Conservation (phyloP, 2,329 filamentous ascomycete genomes). For the Cordyceps pruinosa region DNA sequence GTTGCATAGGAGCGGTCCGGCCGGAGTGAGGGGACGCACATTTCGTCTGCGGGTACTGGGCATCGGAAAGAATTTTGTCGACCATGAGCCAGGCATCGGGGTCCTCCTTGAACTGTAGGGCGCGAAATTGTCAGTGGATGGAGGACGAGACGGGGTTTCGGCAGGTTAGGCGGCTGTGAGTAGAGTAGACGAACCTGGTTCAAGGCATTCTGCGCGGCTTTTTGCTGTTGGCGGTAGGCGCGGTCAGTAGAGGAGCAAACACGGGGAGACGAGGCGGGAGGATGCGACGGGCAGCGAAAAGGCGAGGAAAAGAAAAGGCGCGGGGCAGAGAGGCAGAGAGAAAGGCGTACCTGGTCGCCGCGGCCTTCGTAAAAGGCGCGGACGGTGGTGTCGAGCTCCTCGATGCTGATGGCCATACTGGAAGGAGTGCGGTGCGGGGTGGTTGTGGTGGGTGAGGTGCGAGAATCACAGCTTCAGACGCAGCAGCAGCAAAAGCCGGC, state of each 20-base stretch:
- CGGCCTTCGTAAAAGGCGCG: conserved; percentile 96
- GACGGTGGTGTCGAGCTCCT: conserved; percentile 94
- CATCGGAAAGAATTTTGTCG: conserved; percentile 91
- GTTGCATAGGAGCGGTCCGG: conserved; percentile 8
- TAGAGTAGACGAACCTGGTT: conserved; percentile 65
- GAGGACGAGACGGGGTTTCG: background rate
- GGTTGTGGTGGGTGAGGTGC: conserved; percentile 18
- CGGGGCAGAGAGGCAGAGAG: conserved; percentile 10
- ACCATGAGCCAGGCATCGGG: conserved; percentile 96
- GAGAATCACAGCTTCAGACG: conserved; percentile 15
- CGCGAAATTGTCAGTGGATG: conserved; percentile 1
- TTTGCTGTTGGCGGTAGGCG: conserved; percentile 58
- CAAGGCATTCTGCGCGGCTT: conserved; percentile 84
- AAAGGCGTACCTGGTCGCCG: conserved; percentile 72
- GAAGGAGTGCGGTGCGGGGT: conserved; percentile 24
- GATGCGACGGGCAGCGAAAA: conserved; percentile 22
- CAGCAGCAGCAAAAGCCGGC: conserved; percentile 17
- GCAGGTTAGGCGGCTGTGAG: background rate
- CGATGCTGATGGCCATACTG: conserved; percentile 66
- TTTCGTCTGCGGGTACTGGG: conserved; percentile 92
- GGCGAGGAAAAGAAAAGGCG: conserved; percentile 28
- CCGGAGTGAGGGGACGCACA: conserved; percentile 50
- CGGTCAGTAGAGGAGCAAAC: conserved; percentile 6
- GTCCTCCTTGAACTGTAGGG: conserved; percentile 87
- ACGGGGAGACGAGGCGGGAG: background rate